These are phyloP conservation scores for Heterobasidion irregulare DNA, from an alignment of 1,284 basidiomycete species.

Conservation along the genomic window DNA sequence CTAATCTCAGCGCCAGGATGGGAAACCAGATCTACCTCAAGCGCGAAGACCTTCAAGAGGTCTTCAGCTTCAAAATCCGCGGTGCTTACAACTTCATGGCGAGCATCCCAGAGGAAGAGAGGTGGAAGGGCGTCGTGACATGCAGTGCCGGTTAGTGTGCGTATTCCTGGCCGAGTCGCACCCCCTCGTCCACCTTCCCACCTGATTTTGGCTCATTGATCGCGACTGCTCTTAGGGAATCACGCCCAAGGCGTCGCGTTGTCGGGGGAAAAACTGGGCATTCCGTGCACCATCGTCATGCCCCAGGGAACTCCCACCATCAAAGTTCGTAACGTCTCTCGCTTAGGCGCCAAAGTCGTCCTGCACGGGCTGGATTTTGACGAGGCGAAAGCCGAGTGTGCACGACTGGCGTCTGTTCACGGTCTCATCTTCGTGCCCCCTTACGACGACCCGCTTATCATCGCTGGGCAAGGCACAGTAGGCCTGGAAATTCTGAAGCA, in stretches of 20 bases:
- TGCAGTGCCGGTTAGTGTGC: slow-evolving; percentile 91
- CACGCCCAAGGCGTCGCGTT: slow-evolving; percentile 98
- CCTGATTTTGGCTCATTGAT: neutral
- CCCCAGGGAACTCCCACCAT: slow-evolving; percentile 92
- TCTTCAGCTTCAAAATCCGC: slow-evolving; percentile 98
- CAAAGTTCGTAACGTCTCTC: slow-evolving; percentile 91
- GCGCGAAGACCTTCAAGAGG: slow-evolving; percentile 91
- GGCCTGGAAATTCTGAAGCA: slow-evolving; percentile 94
- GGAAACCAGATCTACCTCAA: slow-evolving; percentile 96
- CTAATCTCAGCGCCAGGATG: slow-evolving; percentile 79
- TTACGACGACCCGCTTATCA: slow-evolving; percentile 95
- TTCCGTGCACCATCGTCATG: slow-evolving; percentile 99
- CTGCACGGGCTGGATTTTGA: slow-evolving; percentile 93
- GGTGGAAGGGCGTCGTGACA: slow-evolving; percentile 96
- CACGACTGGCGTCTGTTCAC: slow-evolving; percentile 70
- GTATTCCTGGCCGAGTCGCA: slow-evolving; percentile 20
- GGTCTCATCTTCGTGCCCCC: slow-evolving; percentile 92
- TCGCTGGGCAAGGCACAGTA: slow-evolving; percentile 95
- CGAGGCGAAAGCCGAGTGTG: slow-evolving; percentile 93
- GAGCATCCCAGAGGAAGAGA: slow-evolving; percentile 77
- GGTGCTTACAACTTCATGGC: slow-evolving; percentile 99
- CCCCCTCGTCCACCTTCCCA: slow-evolving; percentile 1
- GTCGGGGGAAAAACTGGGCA: slow-evolving; percentile 78
- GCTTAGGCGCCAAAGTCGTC: slow-evolving; percentile 91
- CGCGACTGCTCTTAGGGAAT: slow-evolving; percentile 59